Percentiles rank a stretch among this genome's conserved stretches.
Evolutionary conservation across 2,329 filamentous ascomycete genomes (phyloP).

Genomic region (Plectosphaerella plurivora): DNA sequence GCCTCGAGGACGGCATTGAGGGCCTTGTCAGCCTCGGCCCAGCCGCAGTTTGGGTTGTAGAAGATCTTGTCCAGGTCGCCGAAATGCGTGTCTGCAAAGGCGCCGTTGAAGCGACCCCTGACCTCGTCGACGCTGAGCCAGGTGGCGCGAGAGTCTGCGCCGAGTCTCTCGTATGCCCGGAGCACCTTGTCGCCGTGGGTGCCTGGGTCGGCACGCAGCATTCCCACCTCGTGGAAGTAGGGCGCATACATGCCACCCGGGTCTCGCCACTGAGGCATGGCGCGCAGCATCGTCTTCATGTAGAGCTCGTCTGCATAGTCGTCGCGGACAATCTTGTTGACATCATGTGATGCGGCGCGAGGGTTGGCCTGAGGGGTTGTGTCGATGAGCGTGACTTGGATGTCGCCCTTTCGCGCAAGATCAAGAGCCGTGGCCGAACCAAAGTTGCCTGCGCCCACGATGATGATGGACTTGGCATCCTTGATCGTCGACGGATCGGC

Average conservation of each 20-base stretch:
- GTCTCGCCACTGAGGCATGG: slow-evolving; percentile 32
- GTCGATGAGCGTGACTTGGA: slow-evolving; percentile 30
- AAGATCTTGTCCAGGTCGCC: slow-evolving; percentile 49
- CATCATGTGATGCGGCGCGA: slow-evolving; percentile 39
- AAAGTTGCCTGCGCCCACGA: slow-evolving; percentile 39
- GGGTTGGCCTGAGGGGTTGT: slow-evolving; percentile 29
- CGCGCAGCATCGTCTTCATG: slow-evolving; percentile 32
- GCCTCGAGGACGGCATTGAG: slow-evolving; percentile 49
- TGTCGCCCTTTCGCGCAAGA: slow-evolving; percentile 20
- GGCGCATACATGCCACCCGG: slow-evolving; percentile 43
- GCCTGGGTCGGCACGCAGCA: slow-evolving; percentile 36
- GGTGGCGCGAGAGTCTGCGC: slow-evolving; percentile 32
- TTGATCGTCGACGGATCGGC: slow-evolving; percentile 3
- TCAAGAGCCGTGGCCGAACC: slow-evolving; percentile 36
- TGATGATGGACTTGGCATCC: slow-evolving; percentile 20
- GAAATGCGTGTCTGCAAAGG: slow-evolving; percentile 55
- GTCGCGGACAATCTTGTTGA: slow-evolving; percentile 39
- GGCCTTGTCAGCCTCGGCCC: slow-evolving; percentile 54
- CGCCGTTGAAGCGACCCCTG: slow-evolving; percentile 48
- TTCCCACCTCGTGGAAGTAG: slow-evolving; percentile 55
- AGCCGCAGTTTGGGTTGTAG: slow-evolving; percentile 55
- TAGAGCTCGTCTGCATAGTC: slow-evolving; percentile 35
- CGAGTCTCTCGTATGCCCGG: slow-evolving; percentile 26
- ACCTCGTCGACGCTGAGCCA: slow-evolving; percentile 46
- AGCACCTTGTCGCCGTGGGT: slow-evolving; percentile 42